A percentile compares a stretch with the other conserved stretches of the same genome.
phyloP scores from a whole-genome alignment of 2,329 filamentous ascomycete species.

The Paraphoma chrysanthemicola region DNA sequence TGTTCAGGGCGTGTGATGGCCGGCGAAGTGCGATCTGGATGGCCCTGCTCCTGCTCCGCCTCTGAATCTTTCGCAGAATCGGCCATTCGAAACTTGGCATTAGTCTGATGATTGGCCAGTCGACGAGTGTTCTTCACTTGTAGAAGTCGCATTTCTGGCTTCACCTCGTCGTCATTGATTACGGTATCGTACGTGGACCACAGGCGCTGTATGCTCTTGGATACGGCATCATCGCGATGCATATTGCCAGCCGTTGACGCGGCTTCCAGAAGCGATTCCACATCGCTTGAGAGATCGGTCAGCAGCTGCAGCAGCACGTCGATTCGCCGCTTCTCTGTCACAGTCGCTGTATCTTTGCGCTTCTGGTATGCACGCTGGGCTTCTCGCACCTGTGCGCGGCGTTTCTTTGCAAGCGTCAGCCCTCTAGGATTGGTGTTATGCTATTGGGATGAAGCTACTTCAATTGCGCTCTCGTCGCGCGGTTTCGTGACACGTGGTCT shows the following conservation, averaged over 20 bases:
- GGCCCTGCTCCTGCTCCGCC: background rate
- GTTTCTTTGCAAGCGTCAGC: conserved; percentile 21
- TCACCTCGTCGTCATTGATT: conserved; percentile 23
- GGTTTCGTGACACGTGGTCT: conserved; percentile 24
- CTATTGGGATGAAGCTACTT: conserved; percentile 14
- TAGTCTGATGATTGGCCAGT: conserved; percentile 8
- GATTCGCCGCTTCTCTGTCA: conserved; percentile 18
- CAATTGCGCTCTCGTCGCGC: conserved; percentile 25
- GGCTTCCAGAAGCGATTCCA: conserved; percentile 27
- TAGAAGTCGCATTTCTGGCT: conserved; percentile 24
- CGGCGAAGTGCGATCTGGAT: too few relatives aligned
- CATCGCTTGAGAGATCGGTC: conserved; percentile 24
- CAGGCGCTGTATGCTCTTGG: conserved; percentile 20
- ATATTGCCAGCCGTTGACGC: conserved; percentile 16
- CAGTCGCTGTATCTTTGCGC: conserved; percentile 28
- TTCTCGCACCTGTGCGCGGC: conserved; percentile 31
- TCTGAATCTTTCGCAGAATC: background rate
- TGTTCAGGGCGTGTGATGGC: background rate
- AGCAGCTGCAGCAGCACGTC: conserved; percentile 30
- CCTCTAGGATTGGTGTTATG: background rate
- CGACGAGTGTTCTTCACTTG: conserved; percentile 26
- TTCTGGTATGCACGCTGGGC: conserved; percentile 33
- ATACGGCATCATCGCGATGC: conserved; percentile 19
- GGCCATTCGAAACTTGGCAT: background rate
- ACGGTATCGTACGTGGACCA: conserved; percentile 25